These are phyloP conservation scores for Akanthomyces dipterigenus DNA, from an alignment of 2,329 filamentous ascomycete genomes.

Conservation along the genomic window DNA sequence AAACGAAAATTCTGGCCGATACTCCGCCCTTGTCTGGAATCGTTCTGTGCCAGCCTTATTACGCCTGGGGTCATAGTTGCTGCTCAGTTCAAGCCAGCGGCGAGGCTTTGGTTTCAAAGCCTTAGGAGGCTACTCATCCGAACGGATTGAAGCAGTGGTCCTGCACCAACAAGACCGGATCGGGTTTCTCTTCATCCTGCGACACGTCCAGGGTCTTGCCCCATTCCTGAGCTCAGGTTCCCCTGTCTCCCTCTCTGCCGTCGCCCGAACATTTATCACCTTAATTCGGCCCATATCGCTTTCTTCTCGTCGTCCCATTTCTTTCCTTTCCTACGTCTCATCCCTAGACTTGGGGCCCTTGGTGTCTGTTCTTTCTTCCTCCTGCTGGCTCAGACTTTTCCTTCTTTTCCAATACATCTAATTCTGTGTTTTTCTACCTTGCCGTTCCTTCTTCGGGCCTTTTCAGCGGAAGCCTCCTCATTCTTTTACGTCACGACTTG, in stretches of 20 bases:
- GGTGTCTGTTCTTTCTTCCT: constrained; percentile 18
- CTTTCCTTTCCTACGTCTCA: constrained; percentile 17
- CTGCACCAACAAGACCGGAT: constrained; percentile 8
- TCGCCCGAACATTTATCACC: constrained; percentile 7
- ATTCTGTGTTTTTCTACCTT: neutral
- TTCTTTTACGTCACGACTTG: neutral
- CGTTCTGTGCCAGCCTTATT: neutral
- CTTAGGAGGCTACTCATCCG: neutral
- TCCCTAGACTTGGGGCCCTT: constrained; percentile 11
- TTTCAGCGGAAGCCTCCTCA: neutral
- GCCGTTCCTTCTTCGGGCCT: neutral
- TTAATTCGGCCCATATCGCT: constrained; percentile 9
- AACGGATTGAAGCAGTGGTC: constrained; percentile 8
- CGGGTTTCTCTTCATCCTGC: constrained; percentile 9
- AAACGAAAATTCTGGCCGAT: neutral
- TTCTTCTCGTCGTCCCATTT: constrained; percentile 16
- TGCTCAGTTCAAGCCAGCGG: neutral
- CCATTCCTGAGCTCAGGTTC: neutral
- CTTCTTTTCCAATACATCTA: constrained; percentile 26
- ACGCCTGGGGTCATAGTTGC: neutral
- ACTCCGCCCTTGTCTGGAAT: neutral
- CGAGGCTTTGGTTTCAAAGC: constrained; percentile 8
- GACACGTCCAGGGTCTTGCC: constrained; percentile 8
- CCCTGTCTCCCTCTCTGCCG: neutral
- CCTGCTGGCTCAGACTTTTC: constrained; percentile 55